phyloP scores from a whole-genome alignment of 768 basidiomycete genomes.

The Paxillus involutus region DNA sequence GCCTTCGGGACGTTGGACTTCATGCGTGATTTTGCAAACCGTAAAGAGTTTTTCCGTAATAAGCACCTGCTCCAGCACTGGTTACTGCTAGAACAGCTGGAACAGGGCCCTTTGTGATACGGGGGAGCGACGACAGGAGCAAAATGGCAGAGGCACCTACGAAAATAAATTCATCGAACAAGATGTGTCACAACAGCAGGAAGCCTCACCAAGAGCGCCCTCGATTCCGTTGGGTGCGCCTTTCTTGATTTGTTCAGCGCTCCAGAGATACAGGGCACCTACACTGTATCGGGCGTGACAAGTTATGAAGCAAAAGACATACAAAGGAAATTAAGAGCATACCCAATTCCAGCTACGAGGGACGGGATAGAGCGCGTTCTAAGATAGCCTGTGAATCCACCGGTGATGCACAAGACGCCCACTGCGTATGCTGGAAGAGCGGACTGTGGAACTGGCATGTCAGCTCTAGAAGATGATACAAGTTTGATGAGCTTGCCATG shows the following conservation, averaged over 20 bases:
- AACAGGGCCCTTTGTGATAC: conserved; percentile 71
- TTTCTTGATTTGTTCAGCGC: conserved; percentile 72
- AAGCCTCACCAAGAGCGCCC: conserved; percentile 66
- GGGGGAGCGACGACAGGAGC: conserved; percentile 71
- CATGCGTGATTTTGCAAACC: conserved; percentile 24
- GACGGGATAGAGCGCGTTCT: conserved; percentile 80
- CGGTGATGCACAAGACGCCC: conserved; percentile 73
- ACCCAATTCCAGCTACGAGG: conserved; percentile 80
- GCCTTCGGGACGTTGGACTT: not conserved
- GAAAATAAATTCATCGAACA: not conserved
- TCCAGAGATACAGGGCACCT: conserved; percentile 77
- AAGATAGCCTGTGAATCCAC: conserved; percentile 72
- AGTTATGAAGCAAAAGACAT: not conserved
- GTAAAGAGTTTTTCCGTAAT: conserved; percentile 66
- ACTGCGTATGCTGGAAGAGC: conserved; percentile 80
- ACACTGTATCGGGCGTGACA: conserved; percentile 46
- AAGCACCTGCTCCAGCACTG: conserved; percentile 57
- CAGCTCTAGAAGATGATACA: conserved; percentile 9
- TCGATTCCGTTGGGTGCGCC: conserved; percentile 75
- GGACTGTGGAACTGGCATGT: conserved; percentile 49
- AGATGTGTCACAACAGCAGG: not conserved
- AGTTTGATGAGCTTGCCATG: conserved; percentile 28
- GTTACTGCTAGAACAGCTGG: conserved; percentile 63
- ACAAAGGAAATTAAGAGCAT: conserved; percentile 19
- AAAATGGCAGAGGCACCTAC: conserved; percentile 76